Base-by-base conservation (phyloP, 2,329 filamentous ascomycete species). In the Penicillium sp. region DNA sequence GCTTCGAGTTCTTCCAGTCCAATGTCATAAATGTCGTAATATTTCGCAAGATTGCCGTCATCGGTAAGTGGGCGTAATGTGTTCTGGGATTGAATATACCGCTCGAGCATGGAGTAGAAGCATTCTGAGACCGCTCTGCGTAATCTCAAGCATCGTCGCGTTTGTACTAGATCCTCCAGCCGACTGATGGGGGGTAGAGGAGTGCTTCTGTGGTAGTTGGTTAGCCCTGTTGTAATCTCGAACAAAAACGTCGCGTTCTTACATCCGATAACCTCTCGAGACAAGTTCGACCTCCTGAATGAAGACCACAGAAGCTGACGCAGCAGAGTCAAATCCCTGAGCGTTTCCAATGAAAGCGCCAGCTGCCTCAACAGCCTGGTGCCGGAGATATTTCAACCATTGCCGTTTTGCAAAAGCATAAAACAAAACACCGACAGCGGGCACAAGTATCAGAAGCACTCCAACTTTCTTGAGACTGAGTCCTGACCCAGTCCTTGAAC, bases 211-310 rank as follows among this genome's bases (percentile, higher is more conserved):
- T 54, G 29, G 41, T 58, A 35, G 40, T 54, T 68, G 64, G 61
- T 66, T 61, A 69, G 62, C 54, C 25, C 19, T 6, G 15, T 31
- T 23, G 2, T 21, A 1, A 21, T 8, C 2, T 13, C 6, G 9
- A 13, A 58, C 48, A 56, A 56, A 50, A 49, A 45, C 13, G 9
- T 46, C 23, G 38, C 35, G 46, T 49, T 78, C 87, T 74, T 76
- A 91, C 86, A 96, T 82, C 76, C 90, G 84, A 74, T 96, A 97
- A 23, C 93, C 93, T 66, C 93, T 86, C 31, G 93, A 95, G 27
- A 97, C 92, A 33, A 97, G 82, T 77, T 97, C 93, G n/a, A 97
- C 92, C 76, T 97, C 93, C 73, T 96, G 93, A 61, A 97, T 88
- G 59, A 96, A 83, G 38, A 89, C 86, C 55, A 96, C 80, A 2